Evolutionary conservation across 2,329 filamentous ascomycete species (phyloP), one percentile per base, ranked within the genome.

Genomic region (Colletotrichum sp.): DNA sequence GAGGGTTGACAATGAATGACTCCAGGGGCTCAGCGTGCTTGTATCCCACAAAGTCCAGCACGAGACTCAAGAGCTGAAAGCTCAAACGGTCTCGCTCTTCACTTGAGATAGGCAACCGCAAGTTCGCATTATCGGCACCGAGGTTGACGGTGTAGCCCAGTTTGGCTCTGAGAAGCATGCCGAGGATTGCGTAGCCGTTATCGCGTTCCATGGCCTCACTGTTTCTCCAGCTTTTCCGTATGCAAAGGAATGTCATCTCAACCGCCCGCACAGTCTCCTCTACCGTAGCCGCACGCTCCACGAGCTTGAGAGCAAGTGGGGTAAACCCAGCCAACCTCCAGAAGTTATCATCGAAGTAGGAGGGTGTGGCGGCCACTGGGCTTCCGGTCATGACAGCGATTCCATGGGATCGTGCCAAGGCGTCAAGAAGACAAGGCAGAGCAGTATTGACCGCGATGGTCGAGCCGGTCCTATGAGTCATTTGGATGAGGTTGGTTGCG

Each of bases 161-260:
- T 83, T 98, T 98, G 71, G 95, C 94, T 71, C 95, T 93, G 29
- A 99, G 86, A 22, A 99, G 89, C 84, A 96, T 92, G 55, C 94
- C 94, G 67, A 99, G 87, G 44, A 99, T 95, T 30, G 95, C 94
- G 82, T 98, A 99, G 0, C 96, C 98, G 79, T 98, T 97, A 76
- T 98, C 96, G 80, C 95, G 93, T 84, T 99, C 97, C 94, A 99
- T 98, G 30, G 97, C 96, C 83, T 99, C 98, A 79, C 97, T 99
- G 79, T 99, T 99, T 78, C 97, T 92, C 97, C 98, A 99, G 82
- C 95, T 99, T 78, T 95, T 94, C 79, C 95, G 94, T 66, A 98
- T 94, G 76, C 95, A 95, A 78, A 95, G 92, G 77, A 98, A 96
- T 30, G 98, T 88, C 80, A 98, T 94, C 80, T 98, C 93, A 4